Percentiles rank a stretch among this genome's conserved stretches.
Evolutionary conservation across 306 rosid species (phyloP).

Genomic region (Dalbergia cultrata): DNA sequence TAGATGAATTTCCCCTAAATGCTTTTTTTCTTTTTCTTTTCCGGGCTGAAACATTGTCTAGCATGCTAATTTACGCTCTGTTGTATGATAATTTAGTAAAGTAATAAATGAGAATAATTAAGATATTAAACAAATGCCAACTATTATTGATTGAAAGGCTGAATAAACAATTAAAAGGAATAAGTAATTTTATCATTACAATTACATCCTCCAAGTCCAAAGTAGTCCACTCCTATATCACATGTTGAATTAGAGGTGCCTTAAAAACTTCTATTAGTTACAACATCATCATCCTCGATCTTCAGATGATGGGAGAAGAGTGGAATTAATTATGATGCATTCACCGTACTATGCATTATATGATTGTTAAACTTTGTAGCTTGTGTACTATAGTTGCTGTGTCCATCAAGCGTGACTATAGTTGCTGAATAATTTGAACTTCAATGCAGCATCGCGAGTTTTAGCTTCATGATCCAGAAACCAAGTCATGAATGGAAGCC

Average conservation of each 20-base stretch:
- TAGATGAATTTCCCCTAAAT: too few relatives aligned
- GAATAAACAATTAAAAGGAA: slow-evolving; percentile 15
- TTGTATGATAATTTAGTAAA: too few relatives aligned
- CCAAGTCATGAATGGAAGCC: slow-evolving; percentile 51
- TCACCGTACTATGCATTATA: slow-evolving; percentile 14
- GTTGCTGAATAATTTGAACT: background rate
- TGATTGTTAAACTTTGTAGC: too few relatives aligned
- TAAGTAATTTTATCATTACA: slow-evolving; percentile 13
- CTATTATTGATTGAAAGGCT: background rate
- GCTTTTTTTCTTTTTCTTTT: too few relatives aligned
- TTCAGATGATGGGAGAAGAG: slow-evolving; percentile 8
- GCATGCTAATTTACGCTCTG: too few relatives aligned
- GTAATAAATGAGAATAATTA: background rate
- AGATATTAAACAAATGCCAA: slow-evolving; percentile 7
- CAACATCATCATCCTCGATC: slow-evolving; percentile 39
- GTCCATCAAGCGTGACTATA: slow-evolving; percentile 19
- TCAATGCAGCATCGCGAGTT: slow-evolving; percentile 34
- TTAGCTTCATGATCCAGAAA: slow-evolving; percentile 47
- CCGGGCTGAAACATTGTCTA: too few relatives aligned
- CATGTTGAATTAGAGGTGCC: background rate
- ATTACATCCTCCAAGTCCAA: slow-evolving; percentile 22
- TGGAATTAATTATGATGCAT: background rate
- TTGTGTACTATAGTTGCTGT: slow-evolving; percentile 2
- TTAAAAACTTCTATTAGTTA: background rate
- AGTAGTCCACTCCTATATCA: slow-evolving; percentile 4